Percentiles rank a stretch among this genome's conserved stretches.
Evolutionary conservation across 2,329 filamentous ascomycete species (phyloP).

Genomic region (Sphaerulina musiva): DNA sequence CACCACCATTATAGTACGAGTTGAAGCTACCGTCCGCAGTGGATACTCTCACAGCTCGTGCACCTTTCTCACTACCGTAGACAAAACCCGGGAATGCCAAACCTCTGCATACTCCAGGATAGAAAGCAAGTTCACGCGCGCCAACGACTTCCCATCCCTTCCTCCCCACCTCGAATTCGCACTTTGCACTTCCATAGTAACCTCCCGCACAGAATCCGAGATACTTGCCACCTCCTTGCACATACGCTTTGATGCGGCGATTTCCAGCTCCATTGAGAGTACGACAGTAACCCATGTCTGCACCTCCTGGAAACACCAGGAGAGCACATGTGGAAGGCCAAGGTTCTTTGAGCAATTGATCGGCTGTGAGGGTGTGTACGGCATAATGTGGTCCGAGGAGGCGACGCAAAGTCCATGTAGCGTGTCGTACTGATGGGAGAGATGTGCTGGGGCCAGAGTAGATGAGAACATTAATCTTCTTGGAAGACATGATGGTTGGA

Average conservation of each 20-base stretch:
- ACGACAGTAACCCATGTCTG: conserved; percentile 86
- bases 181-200: conserved; percentile 75
- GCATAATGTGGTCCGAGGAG: conserved; percentile 87
- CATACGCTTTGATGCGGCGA: conserved; percentile 72
- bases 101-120: conserved; percentile 76
- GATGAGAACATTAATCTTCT: conserved; percentile 82
- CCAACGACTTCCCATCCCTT: conserved; percentile 77
- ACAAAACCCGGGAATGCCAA: conserved; percentile 83
- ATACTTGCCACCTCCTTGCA: conserved; percentile 77
- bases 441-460: conserved; percentile 86
- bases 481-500: conserved; percentile 35
- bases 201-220: conserved; percentile 91
- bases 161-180: conserved; percentile 89
- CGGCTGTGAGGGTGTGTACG: conserved; percentile 74
- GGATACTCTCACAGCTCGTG: conserved; percentile 62
- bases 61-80: conserved; percentile 81
- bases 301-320: conserved; percentile 86
- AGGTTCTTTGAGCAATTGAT: conserved; percentile 79
- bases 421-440: conserved; percentile 81
- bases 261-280: conserved; percentile 85
- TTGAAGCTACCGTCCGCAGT: conserved; percentile 59
- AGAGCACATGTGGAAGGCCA: conserved; percentile 83
- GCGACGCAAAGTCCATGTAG: conserved; percentile 75
- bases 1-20: conserved; percentile 90
- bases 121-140: conserved; percentile 78